A percentile compares a stretch with the other conserved stretches of the same genome.
Conservation (phyloP, 2,329 filamentous ascomycete species). For the Aspergillus calidoustus region DNA sequence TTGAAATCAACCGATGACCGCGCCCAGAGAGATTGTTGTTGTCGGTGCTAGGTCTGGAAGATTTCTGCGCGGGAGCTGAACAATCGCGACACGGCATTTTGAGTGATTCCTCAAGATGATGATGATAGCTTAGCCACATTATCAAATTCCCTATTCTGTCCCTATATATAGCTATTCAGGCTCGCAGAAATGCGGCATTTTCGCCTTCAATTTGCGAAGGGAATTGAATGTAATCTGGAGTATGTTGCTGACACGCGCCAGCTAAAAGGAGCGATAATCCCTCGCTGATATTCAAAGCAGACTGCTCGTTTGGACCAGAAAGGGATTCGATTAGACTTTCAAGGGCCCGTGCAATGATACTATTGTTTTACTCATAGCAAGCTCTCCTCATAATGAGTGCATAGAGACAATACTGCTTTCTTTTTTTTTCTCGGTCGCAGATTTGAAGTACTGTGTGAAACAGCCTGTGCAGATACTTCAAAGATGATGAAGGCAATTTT, state of each 20-base stretch:
- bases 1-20: constrained; percentile 1
- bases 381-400: too few relatives aligned
- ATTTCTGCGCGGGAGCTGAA: neutral
- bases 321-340: constrained; percentile 1
- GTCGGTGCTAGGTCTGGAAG: neutral
- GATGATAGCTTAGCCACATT: neutral
- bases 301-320: neutral
- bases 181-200: neutral
- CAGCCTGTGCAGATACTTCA: too few relatives aligned
- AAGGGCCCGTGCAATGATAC: neutral
- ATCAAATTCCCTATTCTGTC: neutral
- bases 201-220: neutral
- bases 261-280: neutral
- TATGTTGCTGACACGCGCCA: neutral
- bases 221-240: neutral
- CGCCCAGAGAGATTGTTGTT: neutral
- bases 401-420: too few relatives aligned
- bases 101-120: neutral
- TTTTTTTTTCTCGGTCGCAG: too few relatives aligned
- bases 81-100: constrained; percentile 6
- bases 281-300: constrained; percentile 1
- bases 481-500: too few relatives aligned
- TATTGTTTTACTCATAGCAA: constrained; percentile 1
- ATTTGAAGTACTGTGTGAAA: too few relatives aligned
- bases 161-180: constrained; percentile 1